Evolutionary conservation across 345 rosid species (phyloP), one percentile per base, ranked within the genome.

Genomic region (Pugionium cornutum): DNA sequence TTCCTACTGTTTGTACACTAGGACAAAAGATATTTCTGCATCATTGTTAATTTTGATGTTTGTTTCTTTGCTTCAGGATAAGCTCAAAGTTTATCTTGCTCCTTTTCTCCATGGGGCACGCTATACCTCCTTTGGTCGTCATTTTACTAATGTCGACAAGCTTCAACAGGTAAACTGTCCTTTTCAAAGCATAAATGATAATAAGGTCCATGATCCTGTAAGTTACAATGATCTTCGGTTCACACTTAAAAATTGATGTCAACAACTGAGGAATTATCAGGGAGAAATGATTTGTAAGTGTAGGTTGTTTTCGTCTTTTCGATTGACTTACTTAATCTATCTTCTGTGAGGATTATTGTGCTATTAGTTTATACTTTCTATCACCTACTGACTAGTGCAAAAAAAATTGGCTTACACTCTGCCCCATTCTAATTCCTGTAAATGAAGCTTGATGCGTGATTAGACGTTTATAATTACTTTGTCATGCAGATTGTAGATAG

Each of bases 61-160:
- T 61, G 63, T 67, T 46, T 60, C 36, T 74, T 72, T 55, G 72
- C 64, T 81, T 52, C 75, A 92, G 98, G 86, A 79, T 72, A 89
- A 85, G 79, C 89, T 92, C 60, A 79, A 50, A 78, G 83, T 88
- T 48, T 89, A 86, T 75, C 91, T 92, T 51, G 86, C 97, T 47
- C 97, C 98, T 6, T 88, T 89, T 74, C 74, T 92, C 18, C 54
- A 77, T 76, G 98, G 97, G 52, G 67, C 71, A 83, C 91, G 96
- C 46, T 92, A 92, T 68, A 78, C 96, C 25, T 92, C 98, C 47
- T 89, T 73, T 67, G 98, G 98, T 58, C 97, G 98, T 73, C 98
- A 92, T 81, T 92, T 92, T 76, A 89, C 99, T 26, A 90, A 85
- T 69, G 77, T 61, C 62, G 89, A 90, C 61, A 90, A 86, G 77